Conservation (phyloP, 768 basidiomycete species). For the Chlorophyllum brunneum region DNA sequence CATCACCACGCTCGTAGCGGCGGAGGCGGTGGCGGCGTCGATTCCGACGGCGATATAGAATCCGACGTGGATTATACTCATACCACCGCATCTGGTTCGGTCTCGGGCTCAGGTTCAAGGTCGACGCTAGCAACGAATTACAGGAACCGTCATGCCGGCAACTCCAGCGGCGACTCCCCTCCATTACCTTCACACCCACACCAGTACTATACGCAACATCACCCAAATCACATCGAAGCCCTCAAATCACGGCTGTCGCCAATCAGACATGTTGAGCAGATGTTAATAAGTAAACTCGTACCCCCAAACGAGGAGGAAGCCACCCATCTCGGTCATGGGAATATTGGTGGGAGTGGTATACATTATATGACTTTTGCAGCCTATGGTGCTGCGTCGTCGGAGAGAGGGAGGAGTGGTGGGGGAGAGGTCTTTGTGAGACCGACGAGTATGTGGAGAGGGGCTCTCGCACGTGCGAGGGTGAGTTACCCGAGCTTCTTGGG, state of each 20-base stretch:
- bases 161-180: background rate
- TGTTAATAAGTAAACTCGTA: conserved; percentile 67
- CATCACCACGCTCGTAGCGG: background rate
- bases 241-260: conserved; percentile 61
- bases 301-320: conserved; percentile 64
- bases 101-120: background rate
- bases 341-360: conserved; percentile 19
- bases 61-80: conserved; percentile 4
- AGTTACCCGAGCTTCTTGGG: conserved; percentile 24
- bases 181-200: conserved; percentile 15
- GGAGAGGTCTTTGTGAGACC: conserved; percentile 64
- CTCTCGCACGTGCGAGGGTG: conserved; percentile 43
- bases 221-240: conserved; percentile 40
- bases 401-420: conserved; percentile 19
- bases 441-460: conserved; percentile 63
- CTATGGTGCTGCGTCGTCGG: conserved; percentile 6
- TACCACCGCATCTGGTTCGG: background rate
- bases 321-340: conserved; percentile 27
- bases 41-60: conserved; percentile 2
- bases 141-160: background rate
- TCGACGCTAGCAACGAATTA: background rate
- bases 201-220: conserved; percentile 21
- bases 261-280: conserved; percentile 64
- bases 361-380: conserved; percentile 13
- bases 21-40: background rate